Percentiles rank a stretch among this genome's conserved stretches.
Evolutionary conservation across 2,329 filamentous ascomycete genomes (phyloP).

Genomic region (Aspergillus chevalieri): DNA sequence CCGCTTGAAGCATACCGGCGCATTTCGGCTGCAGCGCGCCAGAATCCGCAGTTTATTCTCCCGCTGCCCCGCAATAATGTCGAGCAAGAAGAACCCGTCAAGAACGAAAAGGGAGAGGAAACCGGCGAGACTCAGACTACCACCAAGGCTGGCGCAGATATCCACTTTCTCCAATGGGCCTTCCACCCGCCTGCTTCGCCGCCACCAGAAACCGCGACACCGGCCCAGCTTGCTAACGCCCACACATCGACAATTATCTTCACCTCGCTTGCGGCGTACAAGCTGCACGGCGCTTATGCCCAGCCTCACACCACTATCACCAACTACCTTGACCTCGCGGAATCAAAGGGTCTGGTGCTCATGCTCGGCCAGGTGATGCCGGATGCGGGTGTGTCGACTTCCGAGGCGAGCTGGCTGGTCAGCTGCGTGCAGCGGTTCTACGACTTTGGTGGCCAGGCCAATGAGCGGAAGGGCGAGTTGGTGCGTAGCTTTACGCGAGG

Average conservation of each 20-base stretch:
- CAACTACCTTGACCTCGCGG: slow-evolving; percentile 75
- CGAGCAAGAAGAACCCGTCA: slow-evolving; percentile 8
- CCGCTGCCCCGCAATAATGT: slow-evolving; percentile 57
- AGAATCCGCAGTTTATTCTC: slow-evolving; percentile 82
- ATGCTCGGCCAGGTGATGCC: slow-evolving; percentile 77
- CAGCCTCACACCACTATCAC: slow-evolving; percentile 91
- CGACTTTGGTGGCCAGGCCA: slow-evolving; percentile 51
- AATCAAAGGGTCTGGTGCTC: slow-evolving; percentile 70
- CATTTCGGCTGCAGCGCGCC: slow-evolving; percentile 65
- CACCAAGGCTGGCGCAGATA: slow-evolving; percentile 62
- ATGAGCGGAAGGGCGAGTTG: slow-evolving; percentile 60
- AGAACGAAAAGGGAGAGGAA: slow-evolving; percentile 18
- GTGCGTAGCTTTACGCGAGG: slow-evolving; percentile 77
- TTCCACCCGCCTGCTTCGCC: slow-evolving; percentile 61
- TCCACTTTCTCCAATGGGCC: slow-evolving; percentile 95
- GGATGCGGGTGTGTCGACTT: slow-evolving; percentile 66
- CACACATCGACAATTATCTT: slow-evolving; percentile 75
- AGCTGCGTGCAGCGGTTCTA: slow-evolving; percentile 97
- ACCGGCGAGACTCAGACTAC: slow-evolving; percentile 14
- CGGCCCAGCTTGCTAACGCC: slow-evolving; percentile 40
- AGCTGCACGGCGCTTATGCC: slow-evolving; percentile 80
- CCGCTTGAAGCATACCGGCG: slow-evolving; percentile 65
- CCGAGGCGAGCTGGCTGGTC: slow-evolving; percentile 82
- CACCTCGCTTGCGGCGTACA: slow-evolving; percentile 89
- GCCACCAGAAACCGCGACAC: slow-evolving; percentile 13